Conservation (phyloP, 2,329 filamentous ascomycete genomes). For the Xylariaceae sp. region DNA sequence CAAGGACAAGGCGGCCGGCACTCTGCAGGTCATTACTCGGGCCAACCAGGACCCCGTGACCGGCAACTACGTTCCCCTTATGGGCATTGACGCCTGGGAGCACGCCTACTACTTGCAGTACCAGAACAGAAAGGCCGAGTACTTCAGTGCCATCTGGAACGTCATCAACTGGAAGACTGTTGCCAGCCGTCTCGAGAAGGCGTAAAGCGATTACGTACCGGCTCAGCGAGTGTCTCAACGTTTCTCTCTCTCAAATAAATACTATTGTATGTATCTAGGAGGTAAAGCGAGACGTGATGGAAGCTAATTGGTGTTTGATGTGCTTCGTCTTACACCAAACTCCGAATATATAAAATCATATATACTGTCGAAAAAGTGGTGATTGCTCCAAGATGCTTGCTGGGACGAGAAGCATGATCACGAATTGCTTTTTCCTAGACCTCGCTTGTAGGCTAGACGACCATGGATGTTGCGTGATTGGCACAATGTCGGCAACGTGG, state of each 20-base stretch:
- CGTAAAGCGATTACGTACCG: slow-evolving; percentile 7
- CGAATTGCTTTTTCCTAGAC: background rate
- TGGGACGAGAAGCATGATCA: background rate
- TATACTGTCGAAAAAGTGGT: background rate
- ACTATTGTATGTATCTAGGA: background rate
- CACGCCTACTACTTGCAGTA: slow-evolving; percentile 60
- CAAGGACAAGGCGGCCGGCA: slow-evolving; percentile 44
- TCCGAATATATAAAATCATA: too few relatives aligned
- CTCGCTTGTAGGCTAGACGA: background rate
- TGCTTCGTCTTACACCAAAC: background rate
- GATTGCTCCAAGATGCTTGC: background rate
- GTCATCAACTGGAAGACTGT: slow-evolving; percentile 64
- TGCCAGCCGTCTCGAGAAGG: slow-evolving; percentile 29
- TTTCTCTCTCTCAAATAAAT: background rate
- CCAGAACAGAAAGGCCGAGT: slow-evolving; percentile 77
- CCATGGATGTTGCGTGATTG: background rate
- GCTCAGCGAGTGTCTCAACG: too few relatives aligned
- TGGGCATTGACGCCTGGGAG: slow-evolving; percentile 63
- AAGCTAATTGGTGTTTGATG: background rate
- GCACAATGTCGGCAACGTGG: background rate
- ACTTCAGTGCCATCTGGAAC: slow-evolving; percentile 75
- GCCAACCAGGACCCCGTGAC: slow-evolving; percentile 60
- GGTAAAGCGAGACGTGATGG: background rate
- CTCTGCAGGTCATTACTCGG: slow-evolving; percentile 54
- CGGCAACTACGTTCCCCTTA: slow-evolving; percentile 44